Evolutionary conservation across 257 asterid species (phyloP).

Genomic region (Linaria vulgaris): DNA sequence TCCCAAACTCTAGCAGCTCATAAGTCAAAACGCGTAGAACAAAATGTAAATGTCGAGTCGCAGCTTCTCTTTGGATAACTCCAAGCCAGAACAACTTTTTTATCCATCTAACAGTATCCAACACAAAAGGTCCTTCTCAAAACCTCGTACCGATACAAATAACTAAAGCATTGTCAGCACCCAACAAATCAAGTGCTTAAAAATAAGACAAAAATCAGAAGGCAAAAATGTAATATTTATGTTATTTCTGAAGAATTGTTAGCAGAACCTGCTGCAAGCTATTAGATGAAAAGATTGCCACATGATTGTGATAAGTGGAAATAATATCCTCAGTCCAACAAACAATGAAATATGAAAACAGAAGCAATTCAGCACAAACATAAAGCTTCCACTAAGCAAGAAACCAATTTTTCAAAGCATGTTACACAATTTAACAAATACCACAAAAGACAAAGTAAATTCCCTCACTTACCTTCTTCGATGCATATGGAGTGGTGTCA

Average conservation of each 20-base stretch:
- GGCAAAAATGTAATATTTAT: no score
- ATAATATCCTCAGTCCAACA: not conserved
- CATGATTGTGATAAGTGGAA: not conserved
- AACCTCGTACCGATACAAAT: no score
- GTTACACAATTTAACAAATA: not conserved
- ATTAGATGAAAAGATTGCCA: not conserved
- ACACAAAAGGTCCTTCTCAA: no score
- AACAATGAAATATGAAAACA: not conserved
- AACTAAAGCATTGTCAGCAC: no score
- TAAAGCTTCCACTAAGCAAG: not conserved
- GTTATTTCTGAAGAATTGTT: not conserved
- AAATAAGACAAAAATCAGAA: no score
- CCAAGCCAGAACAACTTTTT: no score
- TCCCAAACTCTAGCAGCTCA: no score
- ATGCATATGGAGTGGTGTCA: conserved; percentile 63
- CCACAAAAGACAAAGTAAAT: not conserved
- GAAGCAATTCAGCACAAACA: not conserved
- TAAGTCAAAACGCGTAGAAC: no score
- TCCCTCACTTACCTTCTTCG: conserved; percentile 60
- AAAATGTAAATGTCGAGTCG: no score
- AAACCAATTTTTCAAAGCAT: not conserved
- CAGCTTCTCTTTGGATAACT: no score
- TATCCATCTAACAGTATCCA: no score
- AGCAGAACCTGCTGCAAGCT: not conserved
- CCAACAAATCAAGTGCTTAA: no score